A percentile compares a stretch with the other conserved stretches of the same genome.
Evolutionary conservation across 331 rosid species (phyloP).

Genomic region (Pyracantha coccinea): DNA sequence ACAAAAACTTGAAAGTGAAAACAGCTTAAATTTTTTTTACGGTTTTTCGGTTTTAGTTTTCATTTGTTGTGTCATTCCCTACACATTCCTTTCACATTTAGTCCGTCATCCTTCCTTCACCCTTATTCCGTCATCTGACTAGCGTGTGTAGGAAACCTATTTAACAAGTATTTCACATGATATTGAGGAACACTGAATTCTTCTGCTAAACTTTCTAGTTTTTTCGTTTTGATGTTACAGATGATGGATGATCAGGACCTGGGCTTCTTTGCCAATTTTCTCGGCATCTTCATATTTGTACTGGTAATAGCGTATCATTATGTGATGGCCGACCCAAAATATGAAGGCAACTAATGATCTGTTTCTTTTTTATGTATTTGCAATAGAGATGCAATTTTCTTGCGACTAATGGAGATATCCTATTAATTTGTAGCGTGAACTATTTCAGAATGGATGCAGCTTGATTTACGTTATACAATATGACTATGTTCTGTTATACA

Average conservation of each 20-base stretch:
- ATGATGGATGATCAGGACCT: constrained; percentile 91
- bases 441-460: constrained; percentile 16
- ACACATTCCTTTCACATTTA: too few species aligned
- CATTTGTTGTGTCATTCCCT: too few species aligned
- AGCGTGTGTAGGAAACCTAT: neutral
- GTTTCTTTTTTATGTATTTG: neutral
- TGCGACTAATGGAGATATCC: neutral
- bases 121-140: too few species aligned
- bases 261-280: constrained; percentile 92
- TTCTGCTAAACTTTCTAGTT: neutral
- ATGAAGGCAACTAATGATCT: constrained; percentile 55
- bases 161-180: neutral
- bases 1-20: too few species aligned
- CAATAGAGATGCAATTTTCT: constrained; percentile 12
- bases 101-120: too few species aligned
- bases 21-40: too few species aligned
- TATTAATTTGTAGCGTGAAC: constrained; percentile 24
- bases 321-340: constrained; percentile 87
- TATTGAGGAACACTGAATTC: neutral
- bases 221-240: constrained; percentile 31
- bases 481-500: neutral
- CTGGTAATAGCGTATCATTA: constrained; percentile 84
- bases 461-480: constrained; percentile 4
- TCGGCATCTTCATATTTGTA: constrained; percentile 86
- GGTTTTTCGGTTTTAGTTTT: too few species aligned